phyloP scores from a whole-genome alignment of 2,329 filamentous ascomycete species.

The Malbranchea cinnamomea region DNA sequence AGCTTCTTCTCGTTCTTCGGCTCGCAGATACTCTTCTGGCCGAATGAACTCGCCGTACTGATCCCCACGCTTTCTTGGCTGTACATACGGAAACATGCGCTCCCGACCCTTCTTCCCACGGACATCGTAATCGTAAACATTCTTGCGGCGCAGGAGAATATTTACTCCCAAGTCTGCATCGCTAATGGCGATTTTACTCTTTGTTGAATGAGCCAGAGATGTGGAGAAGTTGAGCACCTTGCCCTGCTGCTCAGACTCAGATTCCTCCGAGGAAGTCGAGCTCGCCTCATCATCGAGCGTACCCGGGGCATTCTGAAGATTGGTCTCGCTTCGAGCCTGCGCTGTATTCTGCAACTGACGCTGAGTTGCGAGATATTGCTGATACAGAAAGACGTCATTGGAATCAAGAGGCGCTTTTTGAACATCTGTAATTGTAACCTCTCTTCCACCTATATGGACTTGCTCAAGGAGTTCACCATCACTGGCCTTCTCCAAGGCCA shows the following conservation, averaged over 20 bases:
- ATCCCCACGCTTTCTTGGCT: constrained; percentile 64
- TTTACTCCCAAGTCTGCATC: constrained; percentile 89
- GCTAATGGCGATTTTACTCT: constrained; percentile 72
- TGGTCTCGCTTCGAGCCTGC: constrained; percentile 51
- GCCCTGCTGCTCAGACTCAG: constrained; percentile 79
- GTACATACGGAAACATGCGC: constrained; percentile 76
- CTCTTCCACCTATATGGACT: constrained; percentile 48
- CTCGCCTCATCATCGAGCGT: constrained; percentile 61
- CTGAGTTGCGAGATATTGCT: constrained; percentile 83
- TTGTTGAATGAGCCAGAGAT: constrained; percentile 65
- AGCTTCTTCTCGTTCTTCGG: constrained; percentile 72
- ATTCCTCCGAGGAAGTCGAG: constrained; percentile 76
- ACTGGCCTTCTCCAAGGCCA: constrained; percentile 41
- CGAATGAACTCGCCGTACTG: constrained; percentile 91
- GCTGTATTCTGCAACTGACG: constrained; percentile 72
- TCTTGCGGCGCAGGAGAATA: constrained; percentile 73
- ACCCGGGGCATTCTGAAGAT: constrained; percentile 62
- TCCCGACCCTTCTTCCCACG: constrained; percentile 83
- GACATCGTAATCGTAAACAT: constrained; percentile 86
- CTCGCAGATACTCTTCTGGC: constrained; percentile 82
- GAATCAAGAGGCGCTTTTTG: constrained; percentile 53
- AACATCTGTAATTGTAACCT: constrained; percentile 46
- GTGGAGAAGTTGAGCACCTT: constrained; percentile 81
- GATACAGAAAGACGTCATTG: constrained; percentile 66
- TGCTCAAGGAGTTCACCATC: constrained; percentile 49